Conservation (phyloP, 192 early-diverging fungal genomes). For the Backusella morwellensis region DNA sequence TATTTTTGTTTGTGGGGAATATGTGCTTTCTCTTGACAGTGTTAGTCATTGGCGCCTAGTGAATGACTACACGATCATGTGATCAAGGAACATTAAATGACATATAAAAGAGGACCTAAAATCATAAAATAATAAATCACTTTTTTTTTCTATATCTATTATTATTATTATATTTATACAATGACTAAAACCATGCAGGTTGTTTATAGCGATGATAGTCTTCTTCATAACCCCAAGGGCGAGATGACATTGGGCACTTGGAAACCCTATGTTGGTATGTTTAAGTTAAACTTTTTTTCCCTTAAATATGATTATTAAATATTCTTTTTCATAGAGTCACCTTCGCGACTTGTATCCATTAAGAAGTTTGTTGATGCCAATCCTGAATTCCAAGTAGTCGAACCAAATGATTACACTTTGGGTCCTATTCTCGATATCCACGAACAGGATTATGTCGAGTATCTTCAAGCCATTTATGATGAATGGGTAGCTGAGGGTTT, state of each 20-base stretch:
- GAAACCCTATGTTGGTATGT: background rate
- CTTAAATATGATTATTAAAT: background rate
- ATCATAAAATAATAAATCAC: background rate
- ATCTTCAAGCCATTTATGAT: conserved; percentile 55
- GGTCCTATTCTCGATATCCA: conserved; percentile 58
- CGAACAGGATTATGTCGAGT: conserved; percentile 56
- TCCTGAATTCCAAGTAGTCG: conserved; percentile 7
- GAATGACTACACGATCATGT: background rate
- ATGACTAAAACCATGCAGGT: conserved; percentile 3
- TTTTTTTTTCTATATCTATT: background rate
- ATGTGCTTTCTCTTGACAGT: background rate
- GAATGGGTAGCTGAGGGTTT: conserved; percentile 40
- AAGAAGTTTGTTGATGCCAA: conserved; percentile 11
- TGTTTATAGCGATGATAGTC: conserved; percentile 13
- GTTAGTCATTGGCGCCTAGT: background rate
- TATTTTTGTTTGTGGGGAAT: background rate
- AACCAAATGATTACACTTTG: conserved; percentile 47
- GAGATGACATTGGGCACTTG: background rate
- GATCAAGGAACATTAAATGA: background rate
- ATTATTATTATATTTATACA: background rate
- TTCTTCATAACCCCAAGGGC: background rate
- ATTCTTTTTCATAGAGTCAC: conserved; percentile 7
- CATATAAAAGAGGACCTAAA: background rate
- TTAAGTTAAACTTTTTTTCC: background rate
- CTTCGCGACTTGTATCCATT: conserved; percentile 15